These are phyloP conservation scores for Penicillium sp. DNA, from an alignment of 2,329 filamentous ascomycete species.

Conservation along the genomic window DNA sequence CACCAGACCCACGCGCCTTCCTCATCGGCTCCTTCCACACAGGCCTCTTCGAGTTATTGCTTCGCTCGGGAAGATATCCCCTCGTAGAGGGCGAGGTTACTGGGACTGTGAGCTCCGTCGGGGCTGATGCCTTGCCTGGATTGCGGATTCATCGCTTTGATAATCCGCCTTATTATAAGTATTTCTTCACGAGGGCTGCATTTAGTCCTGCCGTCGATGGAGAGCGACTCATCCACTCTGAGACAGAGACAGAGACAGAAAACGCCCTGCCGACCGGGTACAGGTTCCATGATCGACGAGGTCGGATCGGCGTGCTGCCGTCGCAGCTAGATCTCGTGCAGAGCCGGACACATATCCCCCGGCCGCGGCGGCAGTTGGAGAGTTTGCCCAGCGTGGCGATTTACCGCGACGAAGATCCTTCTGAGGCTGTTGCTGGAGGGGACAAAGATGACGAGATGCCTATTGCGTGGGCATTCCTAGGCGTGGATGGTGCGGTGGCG, in stretches of 20 bases:
- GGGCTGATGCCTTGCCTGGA: slow-evolving; percentile 18
- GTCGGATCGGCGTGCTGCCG: slow-evolving; percentile 29
- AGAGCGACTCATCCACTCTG: too few relatives aligned
- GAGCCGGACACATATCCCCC: slow-evolving; percentile 43
- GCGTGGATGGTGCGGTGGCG: slow-evolving; percentile 40
- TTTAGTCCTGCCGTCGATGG: slow-evolving; percentile 12
- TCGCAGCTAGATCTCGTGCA: slow-evolving; percentile 41
- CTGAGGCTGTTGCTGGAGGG: background rate
- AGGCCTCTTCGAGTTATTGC: slow-evolving; percentile 34
- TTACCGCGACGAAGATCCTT: slow-evolving; percentile 28
- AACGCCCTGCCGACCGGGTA: slow-evolving; percentile 34
- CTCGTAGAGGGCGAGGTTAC: background rate
- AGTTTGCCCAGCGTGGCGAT: slow-evolving; percentile 39
- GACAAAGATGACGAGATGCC: slow-evolving; percentile 28
- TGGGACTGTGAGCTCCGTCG: background rate
- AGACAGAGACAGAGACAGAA: background rate
- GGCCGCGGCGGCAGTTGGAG: slow-evolving; percentile 36
- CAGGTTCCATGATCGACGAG: slow-evolving; percentile 31
- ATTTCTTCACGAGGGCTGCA: slow-evolving; percentile 32
- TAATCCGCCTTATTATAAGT: slow-evolving; percentile 40
- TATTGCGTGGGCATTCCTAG: slow-evolving; percentile 46
- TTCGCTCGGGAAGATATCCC: slow-evolving; percentile 19
- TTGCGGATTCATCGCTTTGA: slow-evolving; percentile 34
- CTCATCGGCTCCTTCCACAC: slow-evolving; percentile 43
- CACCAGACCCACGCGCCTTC: slow-evolving; percentile 33